These are phyloP conservation scores for Didymella lethalis DNA, from an alignment of 2,329 filamentous ascomycete species.

Conservation along the genomic window DNA sequence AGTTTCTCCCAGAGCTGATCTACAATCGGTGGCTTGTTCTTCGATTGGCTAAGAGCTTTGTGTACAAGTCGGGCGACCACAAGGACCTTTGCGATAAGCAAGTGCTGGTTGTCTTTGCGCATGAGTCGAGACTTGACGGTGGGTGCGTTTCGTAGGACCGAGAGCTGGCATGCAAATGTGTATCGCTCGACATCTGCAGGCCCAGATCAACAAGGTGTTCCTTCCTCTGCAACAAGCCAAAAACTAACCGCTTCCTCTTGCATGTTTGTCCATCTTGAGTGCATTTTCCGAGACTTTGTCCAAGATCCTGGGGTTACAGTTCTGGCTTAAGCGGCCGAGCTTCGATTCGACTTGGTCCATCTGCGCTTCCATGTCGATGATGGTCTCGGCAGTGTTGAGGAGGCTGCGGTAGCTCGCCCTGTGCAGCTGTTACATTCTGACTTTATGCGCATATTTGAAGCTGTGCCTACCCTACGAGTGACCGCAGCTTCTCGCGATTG, in stretches of 20 bases:
- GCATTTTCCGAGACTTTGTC: constrained; percentile 70
- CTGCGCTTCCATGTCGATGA: constrained; percentile 84
- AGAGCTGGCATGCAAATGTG: constrained; percentile 63
- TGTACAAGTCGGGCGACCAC: constrained; percentile 78
- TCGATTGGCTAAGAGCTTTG: constrained; percentile 71
- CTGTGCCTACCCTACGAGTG: constrained; percentile 67
- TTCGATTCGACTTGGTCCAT: constrained; percentile 77
- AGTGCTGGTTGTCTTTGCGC: constrained; percentile 58
- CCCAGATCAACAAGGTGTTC: constrained; percentile 19
- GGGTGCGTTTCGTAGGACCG: constrained; percentile 65
- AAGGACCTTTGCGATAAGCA: constrained; percentile 69
- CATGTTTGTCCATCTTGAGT: constrained; percentile 57
- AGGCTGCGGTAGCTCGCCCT: constrained; percentile 83
- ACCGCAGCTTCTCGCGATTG: constrained; percentile 71
- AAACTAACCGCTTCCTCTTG: constrained; percentile 53
- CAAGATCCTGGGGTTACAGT: constrained; percentile 77
- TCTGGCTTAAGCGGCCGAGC: constrained; percentile 74
- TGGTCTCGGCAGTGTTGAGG: constrained; percentile 90
- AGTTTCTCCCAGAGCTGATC: constrained; percentile 71
- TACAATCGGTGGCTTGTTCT: constrained; percentile 60
- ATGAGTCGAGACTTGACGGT: constrained; percentile 62
- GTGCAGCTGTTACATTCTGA: constrained; percentile 15
- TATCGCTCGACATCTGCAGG: constrained; percentile 53
- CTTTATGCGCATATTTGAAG: not conserved
- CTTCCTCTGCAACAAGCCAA: constrained; percentile 22